A percentile compares a stretch with the other conserved stretches of the same genome.
phyloP scores from a whole-genome alignment of 441 rosid genomes.

The Erodium texanum region DNA sequence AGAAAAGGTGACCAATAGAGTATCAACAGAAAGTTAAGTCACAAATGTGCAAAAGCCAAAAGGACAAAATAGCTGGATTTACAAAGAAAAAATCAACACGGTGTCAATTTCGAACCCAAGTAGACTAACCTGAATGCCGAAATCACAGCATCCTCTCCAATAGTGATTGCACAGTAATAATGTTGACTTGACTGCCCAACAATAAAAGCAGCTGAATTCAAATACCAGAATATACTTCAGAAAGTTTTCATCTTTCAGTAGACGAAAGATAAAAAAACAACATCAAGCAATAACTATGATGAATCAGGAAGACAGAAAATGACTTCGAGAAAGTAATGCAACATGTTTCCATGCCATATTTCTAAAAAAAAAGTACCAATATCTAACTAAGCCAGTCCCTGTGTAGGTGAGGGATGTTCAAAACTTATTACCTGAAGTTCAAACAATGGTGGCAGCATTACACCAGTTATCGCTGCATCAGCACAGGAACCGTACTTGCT shows the following conservation, averaged over 20 bases:
- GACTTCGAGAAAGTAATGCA: not conserved
- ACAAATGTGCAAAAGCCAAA: not conserved
- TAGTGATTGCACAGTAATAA: constrained; percentile 79
- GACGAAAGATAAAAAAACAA: constrained; percentile 24
- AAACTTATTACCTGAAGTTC: constrained; percentile 60
- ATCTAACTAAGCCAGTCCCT: not conserved
- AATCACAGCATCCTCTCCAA: constrained; percentile 91
- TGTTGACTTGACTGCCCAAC: constrained; percentile 97
- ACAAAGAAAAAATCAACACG: not conserved
- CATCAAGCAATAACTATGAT: not conserved
- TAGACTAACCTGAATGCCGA: constrained; percentile 75
- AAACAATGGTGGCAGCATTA: constrained; percentile 86
- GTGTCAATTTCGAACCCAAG: not conserved
- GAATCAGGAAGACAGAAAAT: constrained; percentile 1
- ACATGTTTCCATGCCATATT: not conserved
- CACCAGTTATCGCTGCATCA: constrained; percentile 79
- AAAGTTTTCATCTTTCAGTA: constrained; percentile 22
- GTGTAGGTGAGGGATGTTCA: not conserved
- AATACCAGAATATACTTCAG: constrained; percentile 42
- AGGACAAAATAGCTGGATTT: not conserved
- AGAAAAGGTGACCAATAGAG: constrained; percentile 14
- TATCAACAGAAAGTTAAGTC: not conserved
- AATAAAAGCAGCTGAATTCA: constrained; percentile 85
- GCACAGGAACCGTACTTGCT: constrained; percentile 67
- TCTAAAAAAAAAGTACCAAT: not conserved